These are phyloP conservation scores for Globisporangium barbulae DNA, from an alignment of 352 stramenopile genomes.

Conservation along the genomic window DNA sequence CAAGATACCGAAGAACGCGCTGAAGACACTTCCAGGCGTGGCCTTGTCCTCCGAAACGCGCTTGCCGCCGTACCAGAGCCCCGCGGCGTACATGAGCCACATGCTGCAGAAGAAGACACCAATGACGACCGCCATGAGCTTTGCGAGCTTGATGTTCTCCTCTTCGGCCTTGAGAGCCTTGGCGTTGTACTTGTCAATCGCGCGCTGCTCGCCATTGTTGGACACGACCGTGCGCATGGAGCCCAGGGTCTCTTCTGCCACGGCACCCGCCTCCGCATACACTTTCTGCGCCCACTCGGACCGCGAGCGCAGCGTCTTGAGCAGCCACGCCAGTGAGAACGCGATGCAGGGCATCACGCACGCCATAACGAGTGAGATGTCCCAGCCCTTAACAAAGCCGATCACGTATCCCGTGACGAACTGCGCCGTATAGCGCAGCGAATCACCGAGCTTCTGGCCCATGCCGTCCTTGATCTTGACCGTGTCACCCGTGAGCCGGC, in stretches of 20 bases:
- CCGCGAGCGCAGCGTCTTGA: constrained; percentile 23
- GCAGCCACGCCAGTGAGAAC: constrained; percentile 29
- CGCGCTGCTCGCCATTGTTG: constrained; percentile 36
- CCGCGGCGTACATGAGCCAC: constrained; percentile 42
- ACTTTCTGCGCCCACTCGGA: constrained; percentile 32
- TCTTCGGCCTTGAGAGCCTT: constrained; percentile 25
- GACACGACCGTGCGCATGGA: constrained; percentile 61
- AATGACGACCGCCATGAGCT: constrained; percentile 23
- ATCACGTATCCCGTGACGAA: constrained; percentile 43
- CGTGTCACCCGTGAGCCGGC: constrained; percentile 40
- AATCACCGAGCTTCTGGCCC: constrained; percentile 48
- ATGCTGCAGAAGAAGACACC: constrained; percentile 37
- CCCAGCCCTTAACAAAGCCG: constrained; percentile 43
- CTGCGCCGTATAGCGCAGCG: constrained; percentile 29
- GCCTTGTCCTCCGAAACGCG: constrained; percentile 32
- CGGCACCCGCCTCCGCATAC: constrained; percentile 42
- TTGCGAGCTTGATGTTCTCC: constrained; percentile 28
- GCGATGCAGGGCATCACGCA: constrained; percentile 43
- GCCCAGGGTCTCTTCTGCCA: constrained; percentile 56
- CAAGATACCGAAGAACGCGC: constrained; percentile 39
- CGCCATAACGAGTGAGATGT: constrained; percentile 44
- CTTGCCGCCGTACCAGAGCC: constrained; percentile 54
- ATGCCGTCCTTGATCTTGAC: constrained; percentile 61
- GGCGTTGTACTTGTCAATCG: constrained; percentile 37
- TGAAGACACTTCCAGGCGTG: constrained; percentile 34